Base-by-base conservation (phyloP, 306 rosid species). In the Herpetospermum pedunculosum region DNA sequence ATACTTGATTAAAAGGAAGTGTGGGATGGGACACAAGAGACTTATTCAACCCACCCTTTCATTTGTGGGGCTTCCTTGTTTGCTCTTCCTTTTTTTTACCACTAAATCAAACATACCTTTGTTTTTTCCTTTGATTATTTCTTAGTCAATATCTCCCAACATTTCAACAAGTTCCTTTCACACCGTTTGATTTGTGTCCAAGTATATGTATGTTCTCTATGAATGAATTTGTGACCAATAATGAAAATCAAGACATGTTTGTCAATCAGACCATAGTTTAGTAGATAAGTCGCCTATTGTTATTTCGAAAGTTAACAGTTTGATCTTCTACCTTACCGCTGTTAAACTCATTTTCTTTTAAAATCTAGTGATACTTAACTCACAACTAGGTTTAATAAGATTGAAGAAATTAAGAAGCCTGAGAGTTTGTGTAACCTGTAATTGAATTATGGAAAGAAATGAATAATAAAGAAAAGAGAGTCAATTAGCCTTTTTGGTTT, bases 51-150 rank as follows among this genome's bases (percentile, higher is more conserved):
- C 76, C n/a, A 38, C 50, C 34, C 52, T 67, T 67, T 67, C 80
- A 77, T 60, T 53, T 34, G 65, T 30, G 49, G 90, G 77, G 53
- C 21, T 40, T 67, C 59, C 86, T 15, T 84, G 79, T 75, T 84
- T 81, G 79, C 80, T 83, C 74, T 86, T 83, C 72, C 84, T 80
- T 86, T 83, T 71, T n/a, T 83, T 77, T 38, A 58, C 72, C 77
- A 63, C 6, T 44, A 62, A 37, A 30, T 4, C 63, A 84, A 85
- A 87, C 84, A 75, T 86, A 77, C 37, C 0, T 59, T 15, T 15
- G 12, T 1, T 29, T 29, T 28, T 8, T 30, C 69, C 32, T 32
- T 14, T 16, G 8, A 19, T 65, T n/a, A n/a, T n/a, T 65, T 67
- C 34, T 41, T 38, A 6, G 53, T 67, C 72, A 67, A 67, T 55